These are phyloP conservation scores for Tylopilus sp. DNA, from an alignment of 768 basidiomycete genomes.

Conservation along the genomic window DNA sequence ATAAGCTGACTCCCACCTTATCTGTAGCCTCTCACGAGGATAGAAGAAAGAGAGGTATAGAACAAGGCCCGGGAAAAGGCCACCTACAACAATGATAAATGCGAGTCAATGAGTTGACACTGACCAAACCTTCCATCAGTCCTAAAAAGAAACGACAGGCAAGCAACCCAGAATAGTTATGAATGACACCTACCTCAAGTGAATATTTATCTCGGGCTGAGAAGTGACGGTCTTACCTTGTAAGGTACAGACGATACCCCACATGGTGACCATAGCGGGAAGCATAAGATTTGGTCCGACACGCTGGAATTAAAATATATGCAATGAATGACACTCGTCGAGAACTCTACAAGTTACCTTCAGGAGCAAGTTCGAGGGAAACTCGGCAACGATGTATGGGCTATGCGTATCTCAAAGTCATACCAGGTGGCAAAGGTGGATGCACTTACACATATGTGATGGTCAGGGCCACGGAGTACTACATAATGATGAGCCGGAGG, in stretches of 20 bases:
- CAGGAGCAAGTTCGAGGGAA: conserved; percentile 59
- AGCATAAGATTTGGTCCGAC: conserved; percentile 57
- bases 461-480: conserved; percentile 36
- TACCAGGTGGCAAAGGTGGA: too few species aligned
- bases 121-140: conserved; percentile 51
- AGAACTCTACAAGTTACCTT: conserved; percentile 30
- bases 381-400: conserved; percentile 56
- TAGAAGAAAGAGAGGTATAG: conserved; percentile 54
- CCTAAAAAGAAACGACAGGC: conserved; percentile 50
- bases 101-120: not conserved
- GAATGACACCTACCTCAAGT: conserved; percentile 38
- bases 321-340: not conserved
- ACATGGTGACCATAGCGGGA: conserved; percentile 59
- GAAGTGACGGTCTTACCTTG: conserved; percentile 45
- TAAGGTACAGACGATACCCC: conserved; percentile 64
- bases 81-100: conserved; percentile 36
- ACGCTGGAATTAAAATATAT: conserved; percentile 18
- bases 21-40: conserved; percentile 29
- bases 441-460: conserved; percentile 24
- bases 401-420: conserved; percentile 14
- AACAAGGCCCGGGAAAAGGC: conserved; percentile 55
- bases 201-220: not conserved
- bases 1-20: conserved; percentile 7
- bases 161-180: conserved; percentile 50
- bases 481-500: not conserved